Base-by-base conservation (phyloP, 345 rosid species). In the Linum usitatissimum region DNA sequence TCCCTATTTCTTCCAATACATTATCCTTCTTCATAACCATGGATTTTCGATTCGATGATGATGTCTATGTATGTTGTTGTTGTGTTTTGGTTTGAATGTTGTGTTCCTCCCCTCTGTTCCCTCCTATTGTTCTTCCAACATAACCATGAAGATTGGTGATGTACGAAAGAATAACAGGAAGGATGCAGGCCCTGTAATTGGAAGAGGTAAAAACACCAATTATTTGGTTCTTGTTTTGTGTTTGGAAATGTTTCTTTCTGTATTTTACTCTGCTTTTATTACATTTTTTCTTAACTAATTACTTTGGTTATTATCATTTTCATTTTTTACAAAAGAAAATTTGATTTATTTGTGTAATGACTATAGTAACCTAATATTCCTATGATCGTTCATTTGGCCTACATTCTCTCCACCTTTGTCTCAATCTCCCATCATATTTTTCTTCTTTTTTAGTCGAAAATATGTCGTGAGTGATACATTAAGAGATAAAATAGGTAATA, bases 1-100 rank as follows among this genome's bases (percentile, higher is more conserved):
- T 68, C 55, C 49, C 69, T 70, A 77, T 55, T 34, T 85, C 88
- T 72, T 86, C 99, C 64, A 81, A 1, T 75, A 62, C 42, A 66
- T 23, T 23, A 23, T 68, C 81, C 53, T 60, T 73, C 70, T 72
- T 74, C 80, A 45, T 45, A 23, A 23, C 28, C 28, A 23, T 23
- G 28, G 28, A 23, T 1, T 23, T 23, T 23, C 28, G 28, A 23
- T 23, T 23, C 28, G 28, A 34, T 34, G 38, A 34, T 34, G 38
- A 34, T 34, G 38, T 34, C 38, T 34, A 7, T 34, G 38, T 2
- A 31, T 31, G 38, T 34, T 34, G 38, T 34, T 34, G 38, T 34
- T 34, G 38, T 34, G 5, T 34, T 34, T 34, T 34, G 6, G 6
- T 34, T 5, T 34, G 38, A 45, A 45, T 45, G 51, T 45, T 45